Conservation (phyloP, 371 early-diverging fungal species). For the Apophysomyces elegans region DNA sequence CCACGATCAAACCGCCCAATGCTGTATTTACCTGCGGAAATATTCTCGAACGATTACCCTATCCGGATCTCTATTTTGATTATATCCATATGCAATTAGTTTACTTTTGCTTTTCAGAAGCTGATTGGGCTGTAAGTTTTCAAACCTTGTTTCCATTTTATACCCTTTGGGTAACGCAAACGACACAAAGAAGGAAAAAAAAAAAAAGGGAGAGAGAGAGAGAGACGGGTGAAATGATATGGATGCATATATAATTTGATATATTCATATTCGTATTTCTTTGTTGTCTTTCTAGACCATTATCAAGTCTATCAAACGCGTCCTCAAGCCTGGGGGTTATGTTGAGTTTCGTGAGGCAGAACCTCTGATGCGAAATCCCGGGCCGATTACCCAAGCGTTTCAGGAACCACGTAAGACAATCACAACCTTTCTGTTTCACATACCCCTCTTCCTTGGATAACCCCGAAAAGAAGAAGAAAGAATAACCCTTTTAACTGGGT, state of each 20-base stretch:
- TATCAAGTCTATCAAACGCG: slow-evolving; percentile 34
- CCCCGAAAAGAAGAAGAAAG: background rate
- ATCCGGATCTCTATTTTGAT: slow-evolving; percentile 56
- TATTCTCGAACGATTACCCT: slow-evolving; percentile 57
- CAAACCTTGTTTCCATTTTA: background rate
- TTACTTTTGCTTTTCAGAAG: slow-evolving; percentile 40
- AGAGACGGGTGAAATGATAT: too few relatives aligned
- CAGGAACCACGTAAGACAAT: slow-evolving; percentile 29
- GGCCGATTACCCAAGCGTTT: slow-evolving; percentile 37
- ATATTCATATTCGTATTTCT: background rate
- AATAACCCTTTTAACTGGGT: background rate
- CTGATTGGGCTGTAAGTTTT: slow-evolving; percentile 37
- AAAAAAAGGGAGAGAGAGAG: too few relatives aligned
- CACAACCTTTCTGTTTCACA: background rate
- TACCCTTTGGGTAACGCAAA: too few relatives aligned
- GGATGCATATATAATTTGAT: too few relatives aligned
- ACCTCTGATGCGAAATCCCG: slow-evolving; percentile 48
- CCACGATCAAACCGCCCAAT: slow-evolving; percentile 56
- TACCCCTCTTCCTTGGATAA: too few relatives aligned
- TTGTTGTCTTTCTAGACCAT: slow-evolving; percentile 15
- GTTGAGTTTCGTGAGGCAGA: slow-evolving; percentile 60
- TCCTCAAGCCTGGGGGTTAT: slow-evolving; percentile 63
- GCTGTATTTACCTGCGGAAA: slow-evolving; percentile 49
- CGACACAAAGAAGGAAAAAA: background rate
- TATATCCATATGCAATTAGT: slow-evolving; percentile 58